A percentile compares a stretch with the other conserved stretches of the same genome.
Conservation (phyloP, 495 filamentous ascomycete genomes). For the Bombardia bombarda region DNA sequence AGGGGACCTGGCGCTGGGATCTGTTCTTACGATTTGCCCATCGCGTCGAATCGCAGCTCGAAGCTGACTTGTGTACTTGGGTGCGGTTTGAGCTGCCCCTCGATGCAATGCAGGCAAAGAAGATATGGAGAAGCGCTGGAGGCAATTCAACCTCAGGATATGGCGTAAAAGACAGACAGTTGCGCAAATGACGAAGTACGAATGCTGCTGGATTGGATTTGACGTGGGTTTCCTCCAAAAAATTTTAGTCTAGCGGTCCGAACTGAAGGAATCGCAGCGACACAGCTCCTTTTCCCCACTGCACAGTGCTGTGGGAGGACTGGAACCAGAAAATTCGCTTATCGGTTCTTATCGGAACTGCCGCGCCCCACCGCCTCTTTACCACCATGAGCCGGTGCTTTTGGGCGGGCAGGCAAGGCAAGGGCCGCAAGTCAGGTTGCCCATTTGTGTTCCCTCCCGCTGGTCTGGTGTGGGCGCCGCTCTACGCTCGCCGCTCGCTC, state of each 20-base stretch:
- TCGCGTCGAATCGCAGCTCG: conserved; percentile 5
- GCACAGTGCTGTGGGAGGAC: conserved; percentile 7
- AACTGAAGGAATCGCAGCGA: background rate
- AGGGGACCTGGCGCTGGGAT: too few relatives aligned
- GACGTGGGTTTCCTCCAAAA: background rate
- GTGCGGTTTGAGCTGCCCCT: too few relatives aligned
- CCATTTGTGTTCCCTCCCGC: conserved; percentile 15
- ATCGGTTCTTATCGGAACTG: conserved; percentile 25
- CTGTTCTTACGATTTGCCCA: conserved; percentile 19
- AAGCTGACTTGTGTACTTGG: background rate
- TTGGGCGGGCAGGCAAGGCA: conserved; percentile 18
- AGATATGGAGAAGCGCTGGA: too few relatives aligned
- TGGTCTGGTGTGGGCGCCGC: conserved; percentile 12
- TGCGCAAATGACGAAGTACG: too few relatives aligned
- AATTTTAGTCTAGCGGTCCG: background rate
- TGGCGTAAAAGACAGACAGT: too few relatives aligned
- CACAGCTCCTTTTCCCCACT: conserved; percentile 1
- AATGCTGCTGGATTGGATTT: background rate
- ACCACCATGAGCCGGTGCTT: conserved; percentile 3
- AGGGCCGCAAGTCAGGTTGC: conserved; percentile 5
- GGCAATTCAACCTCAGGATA: too few relatives aligned
- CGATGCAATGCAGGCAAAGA: too few relatives aligned
- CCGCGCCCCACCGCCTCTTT: conserved; percentile 16
- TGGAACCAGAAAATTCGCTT: conserved; percentile 25
- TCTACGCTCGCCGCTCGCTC: too few relatives aligned